Percentiles rank a stretch among this genome's conserved stretches.
Evolutionary conservation across 257 asterid species (phyloP).

Genomic region (Nicotiana paniculata): DNA sequence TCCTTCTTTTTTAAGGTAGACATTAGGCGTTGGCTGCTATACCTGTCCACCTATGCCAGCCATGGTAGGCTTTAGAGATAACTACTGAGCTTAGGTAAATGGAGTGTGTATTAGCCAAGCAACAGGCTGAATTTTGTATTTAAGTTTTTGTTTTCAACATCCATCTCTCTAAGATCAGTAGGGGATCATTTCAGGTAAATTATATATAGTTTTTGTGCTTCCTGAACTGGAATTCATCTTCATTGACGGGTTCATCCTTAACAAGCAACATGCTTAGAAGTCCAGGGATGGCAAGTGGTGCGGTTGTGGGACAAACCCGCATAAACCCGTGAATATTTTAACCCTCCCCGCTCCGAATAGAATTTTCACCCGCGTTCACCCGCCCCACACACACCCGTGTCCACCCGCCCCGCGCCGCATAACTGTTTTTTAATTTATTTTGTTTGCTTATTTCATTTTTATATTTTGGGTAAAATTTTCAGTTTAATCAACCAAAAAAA

Average conservation of each 20-base stretch:
- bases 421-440: too few relatives aligned
- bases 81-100: conserved; percentile 31
- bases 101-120: conserved; percentile 24
- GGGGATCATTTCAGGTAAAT: conserved; percentile 7
- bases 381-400: too few relatives aligned
- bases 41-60: conserved; percentile 17
- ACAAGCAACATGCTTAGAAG: neutral
- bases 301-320: too few relatives aligned
- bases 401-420: too few relatives aligned
- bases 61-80: conserved; percentile 38
- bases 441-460: too few relatives aligned
- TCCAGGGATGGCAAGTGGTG: too few relatives aligned
- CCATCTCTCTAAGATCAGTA: neutral
- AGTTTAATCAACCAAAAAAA: too few relatives aligned
- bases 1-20: neutral
- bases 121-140: conserved; percentile 34
- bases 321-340: too few relatives aligned
- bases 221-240: neutral
- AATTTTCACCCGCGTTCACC: too few relatives aligned
- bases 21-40: conserved; percentile 16
- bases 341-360: too few relatives aligned
- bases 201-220: neutral
- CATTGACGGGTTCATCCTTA: neutral
- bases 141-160: conserved; percentile 5
- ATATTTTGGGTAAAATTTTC: too few relatives aligned